A percentile compares a stretch with the other conserved stretches of the same genome.
Evolutionary conservation across 2,329 filamentous ascomycete species (phyloP).

Genomic region (Calonectria montana): DNA sequence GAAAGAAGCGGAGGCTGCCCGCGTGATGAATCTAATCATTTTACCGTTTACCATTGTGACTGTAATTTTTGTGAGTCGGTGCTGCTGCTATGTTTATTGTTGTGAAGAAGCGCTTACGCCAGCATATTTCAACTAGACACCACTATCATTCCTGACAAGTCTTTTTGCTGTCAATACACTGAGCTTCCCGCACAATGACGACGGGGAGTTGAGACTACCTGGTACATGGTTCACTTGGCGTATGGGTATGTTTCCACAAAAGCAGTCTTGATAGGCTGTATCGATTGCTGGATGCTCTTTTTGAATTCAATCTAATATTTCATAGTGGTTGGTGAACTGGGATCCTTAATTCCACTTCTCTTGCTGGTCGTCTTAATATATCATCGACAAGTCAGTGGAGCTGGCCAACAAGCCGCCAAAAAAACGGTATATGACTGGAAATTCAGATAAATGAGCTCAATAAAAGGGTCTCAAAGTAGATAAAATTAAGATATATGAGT

Average conservation of each 20-base stretch:
- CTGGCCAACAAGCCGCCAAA: background rate
- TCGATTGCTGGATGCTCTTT: background rate
- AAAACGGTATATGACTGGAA: background rate
- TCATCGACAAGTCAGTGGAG: background rate
- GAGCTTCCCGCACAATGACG: slow-evolving; percentile 21
- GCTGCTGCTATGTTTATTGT: no score
- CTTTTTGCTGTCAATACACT: slow-evolving; percentile 23
- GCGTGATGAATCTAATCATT: slow-evolving; percentile 24
- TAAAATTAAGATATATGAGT: no score
- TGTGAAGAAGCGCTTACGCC: background rate
- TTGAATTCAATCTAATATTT: no score
- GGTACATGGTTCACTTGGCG: background rate
- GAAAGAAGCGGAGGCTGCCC: slow-evolving; percentile 22
- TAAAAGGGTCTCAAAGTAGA: no score
- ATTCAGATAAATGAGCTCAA: background rate
- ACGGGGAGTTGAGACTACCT: slow-evolving; percentile 13
- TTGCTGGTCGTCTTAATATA: background rate
- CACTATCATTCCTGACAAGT: slow-evolving; percentile 30
- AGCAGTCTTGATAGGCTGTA: no score
- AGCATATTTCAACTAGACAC: slow-evolving; percentile 9
- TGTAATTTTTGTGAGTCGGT: slow-evolving; percentile 26
- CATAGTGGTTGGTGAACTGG: background rate
- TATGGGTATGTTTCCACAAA: background rate
- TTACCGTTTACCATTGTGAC: slow-evolving; percentile 28
- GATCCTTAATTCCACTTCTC: background rate